Conservation (phyloP, 768 basidiomycete species). For the Hebeloma cylindrosporum region DNA sequence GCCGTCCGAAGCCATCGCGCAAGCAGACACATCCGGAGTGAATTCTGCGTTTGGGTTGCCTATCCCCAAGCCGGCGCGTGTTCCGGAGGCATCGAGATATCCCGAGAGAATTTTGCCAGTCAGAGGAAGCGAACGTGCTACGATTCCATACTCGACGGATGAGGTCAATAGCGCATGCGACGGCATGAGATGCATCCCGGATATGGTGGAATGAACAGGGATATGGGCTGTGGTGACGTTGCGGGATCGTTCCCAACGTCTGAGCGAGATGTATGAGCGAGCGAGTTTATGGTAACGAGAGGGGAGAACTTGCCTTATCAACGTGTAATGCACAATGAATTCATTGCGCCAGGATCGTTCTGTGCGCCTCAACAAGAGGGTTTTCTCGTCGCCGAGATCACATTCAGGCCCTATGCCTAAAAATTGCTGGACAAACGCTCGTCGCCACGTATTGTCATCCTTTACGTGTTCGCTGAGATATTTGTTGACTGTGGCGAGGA, state of each 20-base stretch:
- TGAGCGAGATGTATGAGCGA: conserved; percentile 26
- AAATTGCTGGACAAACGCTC: conserved; percentile 70
- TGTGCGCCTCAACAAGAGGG: conserved; percentile 55
- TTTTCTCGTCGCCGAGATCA: conserved; percentile 44
- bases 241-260: conserved; percentile 70
- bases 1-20: conserved; percentile 58
- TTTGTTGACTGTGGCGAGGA: conserved; percentile 53
- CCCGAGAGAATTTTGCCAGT: conserved; percentile 70
- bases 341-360: conserved; percentile 70
- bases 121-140: conserved; percentile 70
- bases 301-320: conserved; percentile 47
- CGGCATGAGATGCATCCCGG: conserved; percentile 60
- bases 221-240: conserved; percentile 59
- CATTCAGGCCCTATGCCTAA: conserved; percentile 66
- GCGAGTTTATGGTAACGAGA: not conserved
- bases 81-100: conserved; percentile 63
- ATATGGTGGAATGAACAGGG: conserved; percentile 60
- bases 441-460: conserved; percentile 78
- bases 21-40: conserved; percentile 62
- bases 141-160: conserved; percentile 66
- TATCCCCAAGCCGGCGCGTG: conserved; percentile 55
- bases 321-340: conserved; percentile 55
- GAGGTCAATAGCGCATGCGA: conserved; percentile 57
- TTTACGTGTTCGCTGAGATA: conserved; percentile 63
- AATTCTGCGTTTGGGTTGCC: conserved; percentile 80